These are phyloP conservation scores for Albugo candida DNA, from an alignment of 352 stramenopile genomes.

Conservation along the genomic window DNA sequence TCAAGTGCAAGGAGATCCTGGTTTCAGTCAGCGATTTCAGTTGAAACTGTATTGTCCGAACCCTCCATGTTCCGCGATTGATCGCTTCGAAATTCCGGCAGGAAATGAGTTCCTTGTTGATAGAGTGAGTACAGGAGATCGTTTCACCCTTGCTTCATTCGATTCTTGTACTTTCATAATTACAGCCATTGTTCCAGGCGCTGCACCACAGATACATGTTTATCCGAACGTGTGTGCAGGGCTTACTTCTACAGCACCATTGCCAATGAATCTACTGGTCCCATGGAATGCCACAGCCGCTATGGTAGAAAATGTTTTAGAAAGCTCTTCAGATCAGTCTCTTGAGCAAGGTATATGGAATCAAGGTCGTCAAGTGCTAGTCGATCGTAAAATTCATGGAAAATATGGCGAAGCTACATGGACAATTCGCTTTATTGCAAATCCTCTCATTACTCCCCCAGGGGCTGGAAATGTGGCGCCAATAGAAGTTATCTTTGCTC, in stretches of 20 bases:
- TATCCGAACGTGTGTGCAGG: conserved; percentile 9
- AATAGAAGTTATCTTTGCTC: conserved; percentile 26
- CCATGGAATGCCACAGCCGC: conserved; percentile 50
- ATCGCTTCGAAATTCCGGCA: conserved; percentile 12
- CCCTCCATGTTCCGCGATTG: conserved; percentile 13
- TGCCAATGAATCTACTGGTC: conserved; percentile 16
- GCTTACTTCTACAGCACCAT: conserved; percentile 6
- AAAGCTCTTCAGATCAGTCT: conserved; percentile 24
- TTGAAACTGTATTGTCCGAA: conserved; percentile 17
- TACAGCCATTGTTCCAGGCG: conserved; percentile 8
- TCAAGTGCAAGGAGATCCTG: conserved; percentile 57
- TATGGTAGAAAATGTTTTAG: conserved; percentile 25
- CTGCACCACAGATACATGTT: too few relatives aligned
- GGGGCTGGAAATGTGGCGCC: conserved; percentile 77
- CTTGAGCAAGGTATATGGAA: conserved; percentile 21
- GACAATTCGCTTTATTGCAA: conserved; percentile 86
- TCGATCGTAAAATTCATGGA: conserved; percentile 77
- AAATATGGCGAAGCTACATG: conserved; percentile 92
- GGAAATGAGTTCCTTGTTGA: conserved; percentile 15
- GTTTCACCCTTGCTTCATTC: conserved; percentile 32
- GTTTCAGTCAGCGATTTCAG: conserved; percentile 20
- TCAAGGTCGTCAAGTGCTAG: conserved; percentile 53
- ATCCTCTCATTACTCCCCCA: conserved; percentile 71
- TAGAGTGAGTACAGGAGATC: conserved; percentile 20
- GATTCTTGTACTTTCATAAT: conserved; percentile 34